Evolutionary conservation across 345 rosid genomes (phyloP).

Genomic region (Aegle marmelos): DNA sequence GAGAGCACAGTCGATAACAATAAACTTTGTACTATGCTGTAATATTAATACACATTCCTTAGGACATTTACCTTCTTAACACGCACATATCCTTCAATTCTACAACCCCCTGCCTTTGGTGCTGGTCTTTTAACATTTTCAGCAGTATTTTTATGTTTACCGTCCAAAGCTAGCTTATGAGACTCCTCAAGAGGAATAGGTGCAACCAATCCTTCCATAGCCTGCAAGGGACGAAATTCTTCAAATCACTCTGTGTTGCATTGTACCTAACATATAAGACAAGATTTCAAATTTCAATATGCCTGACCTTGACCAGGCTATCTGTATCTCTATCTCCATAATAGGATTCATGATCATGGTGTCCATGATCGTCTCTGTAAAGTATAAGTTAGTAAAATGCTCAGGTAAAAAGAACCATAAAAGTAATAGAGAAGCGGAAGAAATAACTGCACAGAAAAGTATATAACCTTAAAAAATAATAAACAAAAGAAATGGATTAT

Average conservation of each 20-base stretch:
- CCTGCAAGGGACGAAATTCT: constrained; percentile 41
- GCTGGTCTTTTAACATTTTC: constrained; percentile 63
- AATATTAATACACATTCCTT: neutral
- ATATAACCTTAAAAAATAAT: neutral
- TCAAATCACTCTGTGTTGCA: constrained; percentile 1
- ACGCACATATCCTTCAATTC: constrained; percentile 94
- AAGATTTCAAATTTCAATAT: constrained; percentile 12
- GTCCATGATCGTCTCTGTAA: constrained; percentile 83
- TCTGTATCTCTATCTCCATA: constrained; percentile 99
- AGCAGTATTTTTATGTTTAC: constrained; percentile 42
- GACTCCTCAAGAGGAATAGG: constrained; percentile 61
- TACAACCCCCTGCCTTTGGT: constrained; percentile 87
- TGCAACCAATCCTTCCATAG: constrained; percentile 68
- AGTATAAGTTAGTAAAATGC: constrained; percentile 15
- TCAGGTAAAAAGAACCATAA: neutral
- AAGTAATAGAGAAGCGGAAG: neutral
- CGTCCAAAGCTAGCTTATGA: constrained; percentile 50
- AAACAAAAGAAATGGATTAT: neutral
- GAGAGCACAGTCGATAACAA: neutral
- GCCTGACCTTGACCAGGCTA: constrained; percentile 74
- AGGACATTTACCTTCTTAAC: constrained; percentile 72
- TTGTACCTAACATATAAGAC: neutral
- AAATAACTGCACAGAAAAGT: constrained; percentile 1
- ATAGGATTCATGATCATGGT: constrained; percentile 95
- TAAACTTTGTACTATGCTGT: neutral